Evolutionary conservation across 495 filamentous ascomycete species (phyloP).

Genomic region (Podospora sp.): DNA sequence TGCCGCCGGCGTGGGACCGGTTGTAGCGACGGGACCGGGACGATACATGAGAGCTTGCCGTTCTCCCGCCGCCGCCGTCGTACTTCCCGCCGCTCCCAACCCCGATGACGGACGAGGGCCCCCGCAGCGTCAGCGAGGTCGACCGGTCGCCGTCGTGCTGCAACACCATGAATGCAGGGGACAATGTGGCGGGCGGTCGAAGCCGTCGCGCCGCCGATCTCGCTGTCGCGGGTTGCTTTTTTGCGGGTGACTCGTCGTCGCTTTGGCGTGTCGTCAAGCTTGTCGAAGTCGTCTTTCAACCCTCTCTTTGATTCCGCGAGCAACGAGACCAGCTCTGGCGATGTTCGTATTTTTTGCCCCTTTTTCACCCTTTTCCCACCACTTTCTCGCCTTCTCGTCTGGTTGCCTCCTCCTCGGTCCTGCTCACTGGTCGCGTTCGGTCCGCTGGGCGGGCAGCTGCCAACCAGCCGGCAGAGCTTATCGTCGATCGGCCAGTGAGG

Average conservation of each 20-base stretch:
- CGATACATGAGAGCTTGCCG: constrained; percentile 62
- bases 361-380: neutral
- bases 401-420: constrained; percentile 30
- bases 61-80: constrained; percentile 39
- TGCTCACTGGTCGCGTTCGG: constrained; percentile 13
- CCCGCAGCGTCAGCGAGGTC: constrained; percentile 55
- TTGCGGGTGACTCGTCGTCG: neutral
- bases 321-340: neutral
- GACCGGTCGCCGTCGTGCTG: constrained; percentile 60
- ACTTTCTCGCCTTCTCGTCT: constrained; percentile 11
- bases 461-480: constrained; percentile 23
- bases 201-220: neutral
- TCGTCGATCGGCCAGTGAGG: constrained; percentile 24
- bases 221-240: neutral
- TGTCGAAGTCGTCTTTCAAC: neutral
- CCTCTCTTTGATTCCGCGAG: neutral
- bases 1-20: constrained; percentile 79
- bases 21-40: constrained; percentile 67
- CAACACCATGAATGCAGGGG: constrained; percentile 63
- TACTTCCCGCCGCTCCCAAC: constrained; percentile 16
- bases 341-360: neutral
- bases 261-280: neutral
- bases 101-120: constrained; percentile 59
- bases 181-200: neutral
- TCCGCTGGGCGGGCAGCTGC: constrained; percentile 27